Conservation (phyloP, 1,284 basidiomycete species). For the Cystobasidium pallidum region DNA sequence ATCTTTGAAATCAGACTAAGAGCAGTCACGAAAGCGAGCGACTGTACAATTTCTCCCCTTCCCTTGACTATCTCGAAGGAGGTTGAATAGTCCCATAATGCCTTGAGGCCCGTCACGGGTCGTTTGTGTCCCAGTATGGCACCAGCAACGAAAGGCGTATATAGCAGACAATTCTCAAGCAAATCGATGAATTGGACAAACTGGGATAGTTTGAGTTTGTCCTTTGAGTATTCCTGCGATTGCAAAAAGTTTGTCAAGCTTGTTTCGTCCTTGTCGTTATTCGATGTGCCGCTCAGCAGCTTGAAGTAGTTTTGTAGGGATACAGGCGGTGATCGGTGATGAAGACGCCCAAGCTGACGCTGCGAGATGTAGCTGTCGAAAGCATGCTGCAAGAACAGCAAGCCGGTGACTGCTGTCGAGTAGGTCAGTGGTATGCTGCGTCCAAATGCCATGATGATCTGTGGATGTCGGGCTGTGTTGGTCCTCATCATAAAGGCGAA, state of each 20-base stretch:
- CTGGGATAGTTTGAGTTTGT: conserved; percentile 86
- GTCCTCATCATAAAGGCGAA: conserved; percentile 2
- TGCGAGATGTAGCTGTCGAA: conserved; percentile 34
- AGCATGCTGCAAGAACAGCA: conserved; percentile 25
- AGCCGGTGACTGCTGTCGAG: conserved; percentile 20
- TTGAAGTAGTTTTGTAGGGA: conserved; percentile 49
- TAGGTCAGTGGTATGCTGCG: conserved; percentile 10
- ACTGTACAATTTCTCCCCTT: conserved; percentile 71
- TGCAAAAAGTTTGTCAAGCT: conserved; percentile 72
- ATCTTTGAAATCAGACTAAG: conserved; percentile 64
- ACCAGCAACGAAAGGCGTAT: conserved; percentile 44
- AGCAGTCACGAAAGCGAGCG: conserved; percentile 74
- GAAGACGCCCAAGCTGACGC: conserved; percentile 26
- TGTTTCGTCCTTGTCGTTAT: conserved; percentile 63
- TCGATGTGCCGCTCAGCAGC: conserved; percentile 4
- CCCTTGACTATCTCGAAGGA: conserved; percentile 37
- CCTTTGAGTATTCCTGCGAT: conserved; percentile 85
- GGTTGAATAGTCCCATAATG: conserved; percentile 45
- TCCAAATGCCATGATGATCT: background rate
- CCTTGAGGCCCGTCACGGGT: conserved; percentile 40
- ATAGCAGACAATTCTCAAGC: conserved; percentile 70
- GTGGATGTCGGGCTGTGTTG: background rate
- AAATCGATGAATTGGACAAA: conserved; percentile 73
- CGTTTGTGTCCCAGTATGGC: conserved; percentile 52
- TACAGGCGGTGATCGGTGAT: conserved; percentile 42